Evolutionary conservation across 2,329 filamentous ascomycete genomes (phyloP).

Genomic region (Lasiodiplodia sp.): DNA sequence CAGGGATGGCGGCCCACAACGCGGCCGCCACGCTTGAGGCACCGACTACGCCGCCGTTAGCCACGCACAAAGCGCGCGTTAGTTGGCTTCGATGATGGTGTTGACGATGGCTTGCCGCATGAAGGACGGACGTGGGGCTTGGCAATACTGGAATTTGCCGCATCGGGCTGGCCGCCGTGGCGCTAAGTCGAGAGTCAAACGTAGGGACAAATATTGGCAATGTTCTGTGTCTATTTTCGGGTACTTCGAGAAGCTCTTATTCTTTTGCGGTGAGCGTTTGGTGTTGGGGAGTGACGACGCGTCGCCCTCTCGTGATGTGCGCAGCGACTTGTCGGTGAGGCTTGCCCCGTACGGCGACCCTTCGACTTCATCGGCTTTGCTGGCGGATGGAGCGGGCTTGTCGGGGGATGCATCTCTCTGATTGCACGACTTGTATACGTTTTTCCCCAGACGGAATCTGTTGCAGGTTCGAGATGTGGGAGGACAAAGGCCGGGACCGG

Average conservation of each 20-base stretch:
- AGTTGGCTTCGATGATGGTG: not conserved
- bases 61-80: not conserved
- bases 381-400: not conserved
- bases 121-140: not conserved
- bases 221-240: constrained; percentile 9
- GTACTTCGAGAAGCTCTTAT: not conserved
- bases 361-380: not conserved
- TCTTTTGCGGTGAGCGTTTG: not conserved
- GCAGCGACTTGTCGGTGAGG: constrained; percentile 7
- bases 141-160: constrained; percentile 26
- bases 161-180: constrained; percentile 4
- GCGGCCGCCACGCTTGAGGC: not conserved
- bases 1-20: no score
- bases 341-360: not conserved
- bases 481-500: not conserved
- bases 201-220: constrained; percentile 29
- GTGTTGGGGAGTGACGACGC: not conserved
- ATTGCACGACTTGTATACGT: not conserved
- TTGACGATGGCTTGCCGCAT: constrained; percentile 8
- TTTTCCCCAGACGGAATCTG: not conserved
- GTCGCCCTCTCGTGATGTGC: constrained; percentile 9
- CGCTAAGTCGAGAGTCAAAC: constrained; percentile 29
- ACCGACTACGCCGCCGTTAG: not conserved
- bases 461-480: not conserved
- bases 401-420: not conserved